Percentiles rank a stretch among this genome's conserved stretches.
These are phyloP conservation scores for Zopfia rhizophila DNA, from an alignment of 2,329 filamentous ascomycete genomes.

Conservation along the genomic window DNA sequence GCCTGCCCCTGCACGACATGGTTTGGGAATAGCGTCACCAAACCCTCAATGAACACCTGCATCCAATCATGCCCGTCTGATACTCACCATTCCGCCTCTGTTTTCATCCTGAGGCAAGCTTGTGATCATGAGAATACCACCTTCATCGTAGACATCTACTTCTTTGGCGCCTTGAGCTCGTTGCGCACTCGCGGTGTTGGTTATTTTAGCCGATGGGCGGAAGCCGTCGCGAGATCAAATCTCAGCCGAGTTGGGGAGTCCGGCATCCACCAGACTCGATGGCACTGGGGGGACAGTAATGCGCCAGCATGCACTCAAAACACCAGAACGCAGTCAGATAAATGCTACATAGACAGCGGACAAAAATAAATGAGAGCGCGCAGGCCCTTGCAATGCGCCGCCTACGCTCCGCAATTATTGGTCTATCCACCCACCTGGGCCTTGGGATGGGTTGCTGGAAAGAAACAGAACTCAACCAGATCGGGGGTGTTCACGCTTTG, in stretches of 20 bases:
- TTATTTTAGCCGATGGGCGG: too few relatives aligned
- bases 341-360: background rate
- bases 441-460: constrained; percentile 8
- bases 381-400: constrained; percentile 13
- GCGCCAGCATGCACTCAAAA: constrained; percentile 7
- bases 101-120: too few relatives aligned
- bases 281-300: constrained; percentile 13
- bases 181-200: too few relatives aligned
- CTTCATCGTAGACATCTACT: too few relatives aligned
- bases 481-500: constrained; percentile 27
- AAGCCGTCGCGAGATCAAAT: too few relatives aligned
- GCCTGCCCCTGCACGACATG: too few relatives aligned
- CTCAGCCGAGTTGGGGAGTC: background rate
- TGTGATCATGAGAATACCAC: too few relatives aligned
- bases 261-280: constrained; percentile 6
- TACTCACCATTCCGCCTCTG: too few relatives aligned
- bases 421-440: constrained; percentile 14
- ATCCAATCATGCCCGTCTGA: background rate
- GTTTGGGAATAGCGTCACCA: too few relatives aligned
- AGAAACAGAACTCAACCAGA: constrained; percentile 21
- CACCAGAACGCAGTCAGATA: background rate
- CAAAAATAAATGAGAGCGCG: constrained; percentile 12
- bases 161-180: too few relatives aligned
- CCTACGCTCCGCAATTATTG: constrained; percentile 21
- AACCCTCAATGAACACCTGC: constrained; percentile 1